Base-by-base conservation (phyloP, 2,329 filamentous ascomycete species). In the Arthrobotrys sphaeroides region DNA sequence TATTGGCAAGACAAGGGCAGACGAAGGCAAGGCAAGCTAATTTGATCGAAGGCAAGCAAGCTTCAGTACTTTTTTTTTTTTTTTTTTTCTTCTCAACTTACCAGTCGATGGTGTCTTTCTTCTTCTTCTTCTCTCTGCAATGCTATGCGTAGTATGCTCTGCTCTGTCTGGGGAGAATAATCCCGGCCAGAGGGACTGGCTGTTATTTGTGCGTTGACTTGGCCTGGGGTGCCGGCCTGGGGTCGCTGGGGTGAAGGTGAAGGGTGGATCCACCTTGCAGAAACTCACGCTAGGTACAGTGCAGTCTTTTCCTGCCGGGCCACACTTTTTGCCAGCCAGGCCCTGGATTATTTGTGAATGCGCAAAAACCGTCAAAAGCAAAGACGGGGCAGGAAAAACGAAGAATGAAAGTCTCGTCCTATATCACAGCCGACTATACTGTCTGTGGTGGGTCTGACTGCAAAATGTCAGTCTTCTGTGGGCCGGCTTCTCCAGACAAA, bases 121-220 rank as follows among this genome's bases (percentile, higher is more conserved):
- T 60, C 60, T 31, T 40, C 36, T 43, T 28, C 55, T 24, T 42
- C 67, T 67, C 42, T 62, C 62, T 66, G 74, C 61, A 42, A 22
- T 42, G 55, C 55, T 42, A n/a, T n/a, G n/a, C n/a, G n/a, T n/a
- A n/a, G n/a, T n/a, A n/a, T n/a, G 61, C 61, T 66, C 47, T 47
- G 9, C 51, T 40, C 66, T 36, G 38, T 24, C 38, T 73, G 16
- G 40, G 28, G 43, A 42, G n/a, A 38, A 51, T 13, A 18, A 62
- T 55, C 70, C 70, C 40, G 66, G 70, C 68, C 70, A 67, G 70
- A 61, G 55, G 45, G n/a, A 67, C 69, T 67, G 64, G 38, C 69
- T 68, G 70, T 74, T 62, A 73, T 61, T 62, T 74, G 70, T 74
- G 70, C 62, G 70, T 74, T 74, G 70, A 74, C 70, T 74, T 74